Evolutionary conservation across 192 early-diverging fungal genomes (phyloP), one percentile per base, ranked within the genome.

Genomic region (Linnemannia hyalina): DNA sequence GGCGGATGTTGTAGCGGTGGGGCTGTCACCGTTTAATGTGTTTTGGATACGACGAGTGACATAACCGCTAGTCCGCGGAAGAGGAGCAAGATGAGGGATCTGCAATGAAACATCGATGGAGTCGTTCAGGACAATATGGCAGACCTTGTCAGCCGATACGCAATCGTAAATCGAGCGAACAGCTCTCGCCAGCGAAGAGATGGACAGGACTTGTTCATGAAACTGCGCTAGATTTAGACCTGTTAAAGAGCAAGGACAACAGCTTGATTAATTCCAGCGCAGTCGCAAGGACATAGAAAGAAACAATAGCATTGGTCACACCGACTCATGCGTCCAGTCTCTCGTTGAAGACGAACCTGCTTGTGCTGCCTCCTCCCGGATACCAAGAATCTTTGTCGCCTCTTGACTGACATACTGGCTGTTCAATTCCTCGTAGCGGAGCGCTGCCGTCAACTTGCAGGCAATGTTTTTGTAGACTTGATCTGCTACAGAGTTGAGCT

Each of bases 371-470:
- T 92, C 93, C 57, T 97, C 96, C 29, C 92, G 93, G 29, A 97
- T 88, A 0, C 84, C 80, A 11, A 97, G 76, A 18, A 97, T 96
- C 55, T 95, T 89, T 49, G 96, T 94, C 22, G 93, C 89, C 83
- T 97, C 95, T 46, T 91, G 81, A 55, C 92, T 91, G 22, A 97
- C 92, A 85, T 95, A 97, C 3, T 93, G 94, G 70, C 96, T 91
- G 68, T 91, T 90, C 35, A 94, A 76, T 74, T 97, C 96, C 80
- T 97, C 96, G 77, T 96, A 96, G 38, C 95, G 92, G 23, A 97
- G 82, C 5, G 92, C 95, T 7, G 94, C 90, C 0, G 95, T 93
- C 52, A 96, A 80, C 68, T 94, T 93, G 38, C 92, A 84, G 22
- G 96, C 90, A 73, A 95, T 92, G 86, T 95, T 90, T 35, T 91